Percentiles rank a stretch among this genome's conserved stretches.
phyloP scores from a whole-genome alignment of 2,329 filamentous ascomycete species.

The Penicillium sp. region DNA sequence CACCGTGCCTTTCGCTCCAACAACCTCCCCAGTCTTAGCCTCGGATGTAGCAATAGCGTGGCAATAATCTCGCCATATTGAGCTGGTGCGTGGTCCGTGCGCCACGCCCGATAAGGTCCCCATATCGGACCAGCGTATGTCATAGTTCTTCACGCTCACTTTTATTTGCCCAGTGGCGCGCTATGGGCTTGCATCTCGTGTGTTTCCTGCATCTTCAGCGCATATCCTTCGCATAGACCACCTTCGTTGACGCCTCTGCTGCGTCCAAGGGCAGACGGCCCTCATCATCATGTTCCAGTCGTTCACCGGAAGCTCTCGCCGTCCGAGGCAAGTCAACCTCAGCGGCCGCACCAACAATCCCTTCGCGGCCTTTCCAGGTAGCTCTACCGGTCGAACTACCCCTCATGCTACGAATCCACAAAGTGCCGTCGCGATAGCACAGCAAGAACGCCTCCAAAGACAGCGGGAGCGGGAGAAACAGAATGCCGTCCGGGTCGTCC shows the following conservation, averaged over 20 bases:
- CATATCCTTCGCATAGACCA: constrained; percentile 4
- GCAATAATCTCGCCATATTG: neutral
- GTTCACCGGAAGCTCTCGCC: constrained; percentile 85
- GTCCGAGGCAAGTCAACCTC: constrained; percentile 89
- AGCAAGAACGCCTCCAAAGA: constrained; percentile 78
- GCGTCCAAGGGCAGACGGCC: constrained; percentile 10
- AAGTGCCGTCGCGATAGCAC: constrained; percentile 78
- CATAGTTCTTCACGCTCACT: constrained; percentile 27
- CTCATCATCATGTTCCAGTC: constrained; percentile 73
- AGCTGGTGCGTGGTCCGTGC: constrained; percentile 21
- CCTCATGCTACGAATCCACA: constrained; percentile 64
- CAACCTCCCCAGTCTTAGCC: neutral
- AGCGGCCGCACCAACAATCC: constrained; percentile 82
- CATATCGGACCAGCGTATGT: constrained; percentile 27
- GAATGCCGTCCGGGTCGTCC: constrained; percentile 72
- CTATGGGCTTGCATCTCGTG: constrained; percentile 25
- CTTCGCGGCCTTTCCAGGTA: constrained; percentile 61
- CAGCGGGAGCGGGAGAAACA: constrained; percentile 78
- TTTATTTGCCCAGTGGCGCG: constrained; percentile 6
- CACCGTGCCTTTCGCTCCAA: neutral
- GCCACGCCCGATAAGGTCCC: constrained; percentile 23
- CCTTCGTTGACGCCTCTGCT: constrained; percentile 7
- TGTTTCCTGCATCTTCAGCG: constrained; percentile 16
- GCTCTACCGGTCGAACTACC: constrained; percentile 55
- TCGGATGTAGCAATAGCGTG: constrained; percentile 14